Conservation (phyloP, 441 rosid species). For the Aleurites moluccanus region DNA sequence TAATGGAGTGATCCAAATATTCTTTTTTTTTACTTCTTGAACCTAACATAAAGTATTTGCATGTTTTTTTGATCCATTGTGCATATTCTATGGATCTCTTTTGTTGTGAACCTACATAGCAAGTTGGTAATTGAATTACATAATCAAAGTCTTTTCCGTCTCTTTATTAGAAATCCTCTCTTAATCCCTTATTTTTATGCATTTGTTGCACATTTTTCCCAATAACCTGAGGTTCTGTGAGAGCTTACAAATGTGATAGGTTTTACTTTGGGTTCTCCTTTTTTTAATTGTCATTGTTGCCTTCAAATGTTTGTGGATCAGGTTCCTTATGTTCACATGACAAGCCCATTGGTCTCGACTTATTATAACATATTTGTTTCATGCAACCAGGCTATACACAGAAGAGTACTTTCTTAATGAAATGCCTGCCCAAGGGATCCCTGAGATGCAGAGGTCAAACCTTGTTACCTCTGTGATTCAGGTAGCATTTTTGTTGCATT, state of each 20-base stretch:
- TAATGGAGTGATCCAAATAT: not conserved
- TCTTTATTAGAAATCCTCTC: constrained; percentile 7
- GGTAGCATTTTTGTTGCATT: constrained; percentile 36
- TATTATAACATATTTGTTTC: constrained; percentile 11
- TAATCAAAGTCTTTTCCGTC: not conserved
- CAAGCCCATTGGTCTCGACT: not conserved
- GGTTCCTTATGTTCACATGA: constrained; percentile 1
- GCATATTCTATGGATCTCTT: not conserved
- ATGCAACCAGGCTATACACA: constrained; percentile 69
- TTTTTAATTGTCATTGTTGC: not conserved
- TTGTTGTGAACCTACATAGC: not conserved
- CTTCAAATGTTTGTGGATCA: not conserved
- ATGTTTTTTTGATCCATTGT: not conserved
- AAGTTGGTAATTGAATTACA: not conserved
- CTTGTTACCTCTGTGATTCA: constrained; percentile 90
- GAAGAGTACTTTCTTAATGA: constrained; percentile 80
- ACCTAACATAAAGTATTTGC: not conserved
- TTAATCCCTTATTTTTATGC: not conserved
- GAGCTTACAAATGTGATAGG: not conserved
- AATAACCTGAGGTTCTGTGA: not conserved
- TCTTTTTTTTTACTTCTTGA: constrained; percentile 7
- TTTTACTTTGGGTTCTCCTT: not conserved
- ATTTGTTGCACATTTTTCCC: not conserved
- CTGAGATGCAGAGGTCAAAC: constrained; percentile 95
- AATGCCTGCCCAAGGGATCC: constrained; percentile 85